These are phyloP conservation scores for Cladosporium sp. DNA, from an alignment of 2,329 filamentous ascomycete species.

Conservation along the genomic window DNA sequence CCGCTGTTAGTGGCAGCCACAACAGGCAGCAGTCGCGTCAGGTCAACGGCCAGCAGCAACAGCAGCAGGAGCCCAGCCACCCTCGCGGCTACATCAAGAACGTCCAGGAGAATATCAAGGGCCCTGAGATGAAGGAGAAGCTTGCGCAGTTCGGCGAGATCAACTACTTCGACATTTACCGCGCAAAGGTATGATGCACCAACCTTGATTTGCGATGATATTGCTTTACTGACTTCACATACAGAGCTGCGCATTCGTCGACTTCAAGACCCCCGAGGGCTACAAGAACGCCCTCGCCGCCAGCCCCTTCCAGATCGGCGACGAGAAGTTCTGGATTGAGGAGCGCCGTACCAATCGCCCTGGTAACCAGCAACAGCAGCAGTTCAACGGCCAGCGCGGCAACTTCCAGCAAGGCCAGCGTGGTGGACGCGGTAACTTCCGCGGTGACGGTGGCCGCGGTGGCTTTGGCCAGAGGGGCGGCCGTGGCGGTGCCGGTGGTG, in stretches of 20 bases:
- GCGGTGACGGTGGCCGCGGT: conserved; percentile 61
- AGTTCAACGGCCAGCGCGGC: conserved; percentile 34
- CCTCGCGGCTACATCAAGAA: conserved; percentile 93
- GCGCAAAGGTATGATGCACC: conserved; percentile 66
- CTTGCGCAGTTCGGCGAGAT: conserved; percentile 70
- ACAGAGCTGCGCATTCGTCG: conserved; percentile 95
- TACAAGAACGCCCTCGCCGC: conserved; percentile 80
- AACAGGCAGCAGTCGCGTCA: conserved; percentile 77
- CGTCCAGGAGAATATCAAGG: conserved; percentile 83
- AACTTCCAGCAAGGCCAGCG: conserved; percentile 42
- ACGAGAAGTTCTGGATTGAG: conserved; percentile 82
- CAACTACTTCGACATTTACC: conserved; percentile 64
- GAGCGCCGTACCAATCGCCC: conserved; percentile 68
- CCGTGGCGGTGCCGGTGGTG: conserved; percentile 35
- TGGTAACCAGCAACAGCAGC: conserved; percentile 36
- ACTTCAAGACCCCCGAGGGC: conserved; percentile 77
- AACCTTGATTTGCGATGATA: not conserved
- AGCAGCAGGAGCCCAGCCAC: conserved; percentile 66
- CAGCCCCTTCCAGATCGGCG: conserved; percentile 83
- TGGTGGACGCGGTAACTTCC: conserved; percentile 66
- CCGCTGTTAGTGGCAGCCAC: conserved; percentile 75
- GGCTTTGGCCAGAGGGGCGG: conserved; percentile 48
- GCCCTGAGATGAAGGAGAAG: conserved; percentile 67
- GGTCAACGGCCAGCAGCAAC: conserved; percentile 56
- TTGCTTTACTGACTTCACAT: not conserved